Evolutionary conservation across 148 eudicot species (phyloP), one percentile per base, ranked within the genome.

Genomic region (Talinum fruticosum): DNA sequence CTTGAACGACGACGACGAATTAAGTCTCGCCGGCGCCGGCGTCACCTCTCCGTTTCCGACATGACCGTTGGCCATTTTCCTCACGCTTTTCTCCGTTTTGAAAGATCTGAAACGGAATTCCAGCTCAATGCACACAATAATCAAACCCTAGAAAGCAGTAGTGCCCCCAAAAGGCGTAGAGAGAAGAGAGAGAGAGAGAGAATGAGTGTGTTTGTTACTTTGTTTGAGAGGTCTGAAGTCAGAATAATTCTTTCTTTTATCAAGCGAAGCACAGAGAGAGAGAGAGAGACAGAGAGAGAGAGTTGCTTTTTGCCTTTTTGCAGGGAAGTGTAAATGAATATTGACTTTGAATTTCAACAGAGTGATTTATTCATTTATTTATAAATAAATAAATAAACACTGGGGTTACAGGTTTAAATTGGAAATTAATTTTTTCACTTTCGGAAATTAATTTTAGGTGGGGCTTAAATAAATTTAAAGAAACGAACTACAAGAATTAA

Each of bases 1-100:
- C 80, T 82, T 89, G 57, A 77, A 82, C 62, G 92, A 84, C 44
- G 86, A 79, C 54, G 88, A 80, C 23, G 85, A 16, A n/a, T 85
- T 90, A 73, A 88, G 71, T 72, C 70, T 82, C 83, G 79, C 41
- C 74, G 66, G 76, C 66, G 74, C 74, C 75, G 82, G 81, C 75
- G 80, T 79, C 21, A 76, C 65, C n/a, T 86, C 87, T 51, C 88
- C 83, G 71, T 81, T 84, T 33, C 65, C 38, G 61, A 41, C 36
- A 28, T 67, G 47, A 61, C 44, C 44, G 36, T 49, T 81, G 61
- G 81, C 79, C 92, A 85, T 84, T 71, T 8, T 32, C n/a, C 26
- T 33, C 71, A 3, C 71, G 38, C 21, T 18, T 21, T 68, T 29
- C 3, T 10, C 45, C 45, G 45, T 1, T 16, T 36, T 8, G 51